phyloP scores from a whole-genome alignment of 306 rosid species.

The Glycyrrhiza uralensis region DNA sequence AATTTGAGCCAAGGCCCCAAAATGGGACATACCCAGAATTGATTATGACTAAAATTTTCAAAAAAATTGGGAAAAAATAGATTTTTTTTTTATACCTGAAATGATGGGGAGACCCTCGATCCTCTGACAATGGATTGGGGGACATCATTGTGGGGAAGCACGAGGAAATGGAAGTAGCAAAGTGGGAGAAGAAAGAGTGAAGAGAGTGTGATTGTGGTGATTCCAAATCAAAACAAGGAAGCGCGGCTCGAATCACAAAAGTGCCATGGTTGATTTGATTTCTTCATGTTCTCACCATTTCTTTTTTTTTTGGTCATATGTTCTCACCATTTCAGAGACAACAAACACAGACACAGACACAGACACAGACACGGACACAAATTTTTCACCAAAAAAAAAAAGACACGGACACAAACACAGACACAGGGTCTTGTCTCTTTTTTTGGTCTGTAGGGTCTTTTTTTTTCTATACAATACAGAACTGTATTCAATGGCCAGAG shows the following conservation, averaged over 20 bases:
- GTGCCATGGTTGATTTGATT: conserved; percentile 30
- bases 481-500: too few relatives aligned
- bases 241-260: conserved; percentile 24
- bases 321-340: too few relatives aligned
- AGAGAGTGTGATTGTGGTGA: conserved; percentile 15
- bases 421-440: too few relatives aligned
- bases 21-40: conserved; percentile 10
- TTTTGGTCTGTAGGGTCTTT: too few relatives aligned
- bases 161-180: not conserved
- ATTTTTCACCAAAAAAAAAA: too few relatives aligned
- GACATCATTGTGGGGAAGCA: conserved; percentile 64
- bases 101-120: conserved; percentile 63
- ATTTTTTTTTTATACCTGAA: conserved; percentile 46
- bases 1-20: not conserved
- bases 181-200: not conserved
- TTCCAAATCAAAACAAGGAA: conserved; percentile 14
- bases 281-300: not conserved
- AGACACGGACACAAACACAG: too few relatives aligned
- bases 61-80: not conserved
- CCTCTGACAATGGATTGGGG: conserved; percentile 64
- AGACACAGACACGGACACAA: too few relatives aligned
- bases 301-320: too few relatives aligned
- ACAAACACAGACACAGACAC: too few relatives aligned
- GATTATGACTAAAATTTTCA: not conserved
- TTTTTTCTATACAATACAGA: too few relatives aligned